A percentile compares a stretch with the other conserved stretches of the same genome.
Evolutionary conservation across 768 basidiomycete species (phyloP).

Genomic region (Hysterangium stoloniferum): DNA sequence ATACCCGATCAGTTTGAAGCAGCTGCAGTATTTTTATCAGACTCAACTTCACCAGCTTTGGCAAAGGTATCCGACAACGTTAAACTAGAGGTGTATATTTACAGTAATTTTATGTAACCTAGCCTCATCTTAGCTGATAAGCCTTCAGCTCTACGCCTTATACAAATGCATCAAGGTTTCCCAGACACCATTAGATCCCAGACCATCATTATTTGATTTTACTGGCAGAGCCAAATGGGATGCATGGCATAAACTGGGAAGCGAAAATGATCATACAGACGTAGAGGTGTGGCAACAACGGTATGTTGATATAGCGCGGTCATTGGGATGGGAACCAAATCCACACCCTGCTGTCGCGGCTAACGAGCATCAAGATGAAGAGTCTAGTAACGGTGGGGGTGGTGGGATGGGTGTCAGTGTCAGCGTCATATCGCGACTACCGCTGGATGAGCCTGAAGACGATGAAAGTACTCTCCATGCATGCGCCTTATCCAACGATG

Average conservation of each 20-base stretch:
- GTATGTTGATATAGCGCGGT: constrained; percentile 62
- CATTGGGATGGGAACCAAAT: constrained; percentile 58
- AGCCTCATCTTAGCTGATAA: constrained; percentile 20
- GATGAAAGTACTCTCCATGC: constrained; percentile 46
- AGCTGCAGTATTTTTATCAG: constrained; percentile 60
- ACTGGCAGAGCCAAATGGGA: constrained; percentile 84
- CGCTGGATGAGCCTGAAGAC: constrained; percentile 28
- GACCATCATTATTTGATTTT: constrained; percentile 74
- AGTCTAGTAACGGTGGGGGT: constrained; percentile 17
- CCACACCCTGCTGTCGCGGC: not conserved
- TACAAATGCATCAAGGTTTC: constrained; percentile 71
- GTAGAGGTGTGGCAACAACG: constrained; percentile 22
- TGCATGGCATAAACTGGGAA: constrained; percentile 56
- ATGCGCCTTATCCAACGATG: constrained; percentile 52
- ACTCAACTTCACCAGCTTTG: constrained; percentile 36
- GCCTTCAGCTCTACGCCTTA: constrained; percentile 66
- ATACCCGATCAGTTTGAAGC: constrained; percentile 41
- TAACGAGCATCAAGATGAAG: constrained; percentile 15
- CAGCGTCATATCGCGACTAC: constrained; percentile 45
- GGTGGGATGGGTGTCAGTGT: constrained; percentile 54
- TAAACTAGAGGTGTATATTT: constrained; percentile 62
- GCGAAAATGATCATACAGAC: constrained; percentile 33
- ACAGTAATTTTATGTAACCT: not conserved
- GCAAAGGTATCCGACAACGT: constrained; percentile 47
- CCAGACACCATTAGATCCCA: constrained; percentile 40